A percentile compares a stretch with the other conserved stretches of the same genome.
These are phyloP conservation scores for Cladophialophora carrionii DNA, from an alignment of 2,329 filamentous ascomycete species.

Conservation along the genomic window DNA sequence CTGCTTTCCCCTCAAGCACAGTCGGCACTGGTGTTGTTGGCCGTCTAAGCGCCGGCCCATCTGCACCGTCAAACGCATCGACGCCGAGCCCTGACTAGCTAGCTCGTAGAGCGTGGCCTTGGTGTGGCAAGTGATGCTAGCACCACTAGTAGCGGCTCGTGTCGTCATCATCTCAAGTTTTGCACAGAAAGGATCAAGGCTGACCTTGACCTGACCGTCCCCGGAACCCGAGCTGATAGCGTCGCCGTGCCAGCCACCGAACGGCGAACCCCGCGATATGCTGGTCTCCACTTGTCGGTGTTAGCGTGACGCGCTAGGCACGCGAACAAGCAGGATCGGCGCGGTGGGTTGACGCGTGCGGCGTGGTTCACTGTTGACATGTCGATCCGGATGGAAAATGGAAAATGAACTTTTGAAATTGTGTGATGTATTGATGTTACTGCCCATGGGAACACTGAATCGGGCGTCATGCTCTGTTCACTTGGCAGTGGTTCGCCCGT, in stretches of 20 bases:
- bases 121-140: background rate
- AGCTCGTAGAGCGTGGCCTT: background rate
- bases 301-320: conserved; percentile 22
- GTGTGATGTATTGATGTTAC: background rate
- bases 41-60: background rate
- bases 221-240: conserved; percentile 1
- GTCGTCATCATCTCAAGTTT: background rate
- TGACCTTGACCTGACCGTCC: background rate
- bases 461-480: background rate
- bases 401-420: background rate
- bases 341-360: background rate
- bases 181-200: background rate
- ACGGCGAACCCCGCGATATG: conserved; percentile 19
- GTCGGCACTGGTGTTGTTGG: background rate
- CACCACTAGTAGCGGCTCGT: background rate
- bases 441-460: background rate
- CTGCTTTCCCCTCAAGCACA: background rate
- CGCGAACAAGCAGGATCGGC: conserved; percentile 15
- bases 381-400: background rate
- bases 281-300: conserved; percentile 2
- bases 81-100: background rate
- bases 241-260: conserved; percentile 10
- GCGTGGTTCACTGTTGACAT: background rate
- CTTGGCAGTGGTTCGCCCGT: background rate
- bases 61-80: conserved; percentile 2